Conservation (phyloP, 1,139 yeast genomes). For the Zygoascus meyerae region DNA sequence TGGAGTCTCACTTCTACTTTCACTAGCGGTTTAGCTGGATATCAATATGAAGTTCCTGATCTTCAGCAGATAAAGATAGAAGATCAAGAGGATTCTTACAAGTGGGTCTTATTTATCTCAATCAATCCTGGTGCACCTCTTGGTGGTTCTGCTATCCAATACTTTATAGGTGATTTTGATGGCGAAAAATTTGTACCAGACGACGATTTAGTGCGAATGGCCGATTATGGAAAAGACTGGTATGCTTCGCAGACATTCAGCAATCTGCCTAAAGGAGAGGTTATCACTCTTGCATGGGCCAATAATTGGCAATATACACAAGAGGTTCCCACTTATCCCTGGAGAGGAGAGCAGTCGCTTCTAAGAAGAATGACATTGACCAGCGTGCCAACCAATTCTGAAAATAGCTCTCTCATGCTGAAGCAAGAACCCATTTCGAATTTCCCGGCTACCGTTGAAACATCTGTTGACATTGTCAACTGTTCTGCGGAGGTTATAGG, state of each 20-base stretch:
- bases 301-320: constrained; percentile 38
- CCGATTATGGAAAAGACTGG: constrained; percentile 29
- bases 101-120: constrained; percentile 9
- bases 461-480: not conserved
- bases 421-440: constrained; percentile 16
- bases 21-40: constrained; percentile 32
- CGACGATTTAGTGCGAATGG: constrained; percentile 26
- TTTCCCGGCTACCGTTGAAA: not conserved
- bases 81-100: not conserved
- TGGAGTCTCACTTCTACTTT: constrained; percentile 35
- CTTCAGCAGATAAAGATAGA: constrained; percentile 2
- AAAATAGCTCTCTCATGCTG: constrained; percentile 22
- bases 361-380: constrained; percentile 30
- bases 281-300: constrained; percentile 37
- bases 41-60: constrained; percentile 27
- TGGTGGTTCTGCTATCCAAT: constrained; percentile 38
- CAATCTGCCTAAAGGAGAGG: constrained; percentile 23
- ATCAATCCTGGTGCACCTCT: constrained; percentile 23
- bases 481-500: not conserved
- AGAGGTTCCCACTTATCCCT: constrained; percentile 32
- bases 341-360: constrained; percentile 35
- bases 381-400: constrained; percentile 25
- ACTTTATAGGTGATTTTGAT: constrained; percentile 39
- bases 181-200: constrained; percentile 34
- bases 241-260: constrained; percentile 29